Evolutionary conservation across 352 stramenopile genomes (phyloP), one percentile per base, ranked within the genome.

Genomic region (Phytophthora cactorum): DNA sequence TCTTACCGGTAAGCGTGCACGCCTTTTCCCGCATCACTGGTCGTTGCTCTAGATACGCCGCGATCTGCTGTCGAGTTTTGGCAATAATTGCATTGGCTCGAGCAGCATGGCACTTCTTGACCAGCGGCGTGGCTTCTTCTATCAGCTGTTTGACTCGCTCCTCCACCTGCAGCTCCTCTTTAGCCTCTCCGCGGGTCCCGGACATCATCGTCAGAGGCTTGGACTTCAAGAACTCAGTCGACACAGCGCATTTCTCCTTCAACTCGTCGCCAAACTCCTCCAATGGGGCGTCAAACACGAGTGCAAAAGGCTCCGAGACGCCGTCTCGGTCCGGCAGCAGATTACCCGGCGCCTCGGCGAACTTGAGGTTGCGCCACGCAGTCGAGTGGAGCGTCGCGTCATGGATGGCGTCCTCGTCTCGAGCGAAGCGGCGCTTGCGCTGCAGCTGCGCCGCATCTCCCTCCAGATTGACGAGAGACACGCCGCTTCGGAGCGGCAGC

Each of bases 321-420:
- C 39, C 66, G 1, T 70, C 56, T 28, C 34, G 56, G 15, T 77
- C 62, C 0, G 74, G 59, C 27, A 93, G 57, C 2, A 93, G 25
- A 50, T 91, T 93, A 0, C 9, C 2, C 6, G 81, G 82, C 39
- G 68, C 66, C 0, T 32, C 22, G 5, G 63, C 45, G 4, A 91
- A 38, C 8, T 76, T 73, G 7, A 88, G 32, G 55, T 79, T 76
- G 22, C 85, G 78, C 85, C 85, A 93, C 14, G 81, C 76, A 0
- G 85, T 93, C 17, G 85, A 87, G 60, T 91, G 85, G 44, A 86
- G 53, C 27, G 79, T 61, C 8, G 68, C 68, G 49, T 78, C 68
- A 9, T 84, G 67, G 22, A 89, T 72, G 2, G 73, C 77, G 54
- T 89, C 79, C 17, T 73, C 63, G 43, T 78, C 61, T 2, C 53